phyloP scores from a whole-genome alignment of 805 yeast species.

The Yarrowia sp. region DNA sequence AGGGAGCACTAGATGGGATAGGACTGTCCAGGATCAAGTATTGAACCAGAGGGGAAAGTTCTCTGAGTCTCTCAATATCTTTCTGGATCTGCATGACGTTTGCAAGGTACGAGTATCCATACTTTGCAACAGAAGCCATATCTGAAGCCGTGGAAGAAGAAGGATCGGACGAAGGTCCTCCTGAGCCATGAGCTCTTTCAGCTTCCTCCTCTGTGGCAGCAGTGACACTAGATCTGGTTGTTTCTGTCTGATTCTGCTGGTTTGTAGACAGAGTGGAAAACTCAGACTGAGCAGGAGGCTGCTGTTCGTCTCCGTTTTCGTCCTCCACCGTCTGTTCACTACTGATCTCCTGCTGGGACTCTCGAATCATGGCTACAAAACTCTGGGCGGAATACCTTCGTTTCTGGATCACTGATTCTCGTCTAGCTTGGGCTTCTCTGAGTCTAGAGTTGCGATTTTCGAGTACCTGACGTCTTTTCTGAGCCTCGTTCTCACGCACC shows the following conservation, averaged over 20 bases:
- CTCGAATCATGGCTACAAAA: constrained; percentile 27
- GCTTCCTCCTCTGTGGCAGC: neutral
- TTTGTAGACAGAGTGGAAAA: neutral
- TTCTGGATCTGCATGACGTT: neutral
- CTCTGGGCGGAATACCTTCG: constrained; percentile 26
- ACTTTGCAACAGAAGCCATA: neutral
- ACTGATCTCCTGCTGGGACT: neutral
- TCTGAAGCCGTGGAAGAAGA: neutral
- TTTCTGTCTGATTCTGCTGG: neutral
- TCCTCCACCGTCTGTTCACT: constrained; percentile 2
- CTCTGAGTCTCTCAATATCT: neutral
- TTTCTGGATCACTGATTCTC: constrained; percentile 23
- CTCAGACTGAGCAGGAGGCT: constrained; percentile 1
- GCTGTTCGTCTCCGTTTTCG: neutral
- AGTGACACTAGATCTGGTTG: neutral
- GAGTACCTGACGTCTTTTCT: constrained; percentile 14
- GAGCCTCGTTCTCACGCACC: constrained; percentile 33
- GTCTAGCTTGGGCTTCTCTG: constrained; percentile 15
- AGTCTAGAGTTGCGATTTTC: constrained; percentile 19
- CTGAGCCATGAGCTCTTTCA: neutral
- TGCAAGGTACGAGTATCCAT: neutral
- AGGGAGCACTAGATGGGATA: neutral
- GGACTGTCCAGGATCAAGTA: constrained; percentile 22
- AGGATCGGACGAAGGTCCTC: neutral
- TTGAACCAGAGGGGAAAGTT: constrained; percentile 24